Evolutionary conservation across 2,329 filamentous ascomycete genomes (phyloP).

Genomic region (Pseudogymnoascus destructans): DNA sequence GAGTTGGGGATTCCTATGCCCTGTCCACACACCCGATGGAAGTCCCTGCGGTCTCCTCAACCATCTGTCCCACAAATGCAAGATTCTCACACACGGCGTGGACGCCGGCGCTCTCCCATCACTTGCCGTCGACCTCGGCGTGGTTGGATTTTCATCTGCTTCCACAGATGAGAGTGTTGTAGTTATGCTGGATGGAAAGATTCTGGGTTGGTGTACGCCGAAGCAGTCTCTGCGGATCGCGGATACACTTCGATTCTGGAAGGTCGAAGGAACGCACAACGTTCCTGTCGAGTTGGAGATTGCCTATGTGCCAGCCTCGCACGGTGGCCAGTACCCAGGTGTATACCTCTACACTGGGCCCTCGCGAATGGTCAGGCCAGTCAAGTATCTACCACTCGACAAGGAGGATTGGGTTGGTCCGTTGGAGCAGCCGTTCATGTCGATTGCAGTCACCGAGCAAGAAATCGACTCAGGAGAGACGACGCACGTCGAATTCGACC

Average conservation of each 20-base stretch:
- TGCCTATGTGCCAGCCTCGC: slow-evolving; percentile 77
- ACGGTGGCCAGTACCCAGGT: slow-evolving; percentile 89
- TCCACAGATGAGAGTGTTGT: slow-evolving; percentile 73
- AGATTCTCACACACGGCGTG: slow-evolving; percentile 62
- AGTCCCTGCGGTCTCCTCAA: slow-evolving; percentile 88
- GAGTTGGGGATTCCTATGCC: slow-evolving; percentile 96
- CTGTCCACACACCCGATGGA: slow-evolving; percentile 94
- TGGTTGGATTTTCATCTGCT: slow-evolving; percentile 62
- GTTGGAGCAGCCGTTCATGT: slow-evolving; percentile 96
- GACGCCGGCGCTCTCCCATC: slow-evolving; percentile 64
- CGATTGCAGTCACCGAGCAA: slow-evolving; percentile 78
- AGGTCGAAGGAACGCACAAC: slow-evolving; percentile 72
- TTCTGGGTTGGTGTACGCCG: slow-evolving; percentile 82
- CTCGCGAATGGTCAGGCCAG: slow-evolving; percentile 77
- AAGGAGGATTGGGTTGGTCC: slow-evolving; percentile 82
- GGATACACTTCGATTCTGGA: slow-evolving; percentile 86
- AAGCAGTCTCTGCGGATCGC: slow-evolving; percentile 69
- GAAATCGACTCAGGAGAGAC: slow-evolving; percentile 81
- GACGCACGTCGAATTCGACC: slow-evolving; percentile 86
- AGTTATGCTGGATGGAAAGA: slow-evolving; percentile 78
- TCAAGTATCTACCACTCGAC: slow-evolving; percentile 80
- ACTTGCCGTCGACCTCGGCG: slow-evolving; percentile 66
- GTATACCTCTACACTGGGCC: slow-evolving; percentile 84
- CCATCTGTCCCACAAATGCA: slow-evolving; percentile 90
- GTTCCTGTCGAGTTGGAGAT: slow-evolving; percentile 81